phyloP scores from a whole-genome alignment of 2,329 filamentous ascomycete genomes.

The Cladosporium sp. region DNA sequence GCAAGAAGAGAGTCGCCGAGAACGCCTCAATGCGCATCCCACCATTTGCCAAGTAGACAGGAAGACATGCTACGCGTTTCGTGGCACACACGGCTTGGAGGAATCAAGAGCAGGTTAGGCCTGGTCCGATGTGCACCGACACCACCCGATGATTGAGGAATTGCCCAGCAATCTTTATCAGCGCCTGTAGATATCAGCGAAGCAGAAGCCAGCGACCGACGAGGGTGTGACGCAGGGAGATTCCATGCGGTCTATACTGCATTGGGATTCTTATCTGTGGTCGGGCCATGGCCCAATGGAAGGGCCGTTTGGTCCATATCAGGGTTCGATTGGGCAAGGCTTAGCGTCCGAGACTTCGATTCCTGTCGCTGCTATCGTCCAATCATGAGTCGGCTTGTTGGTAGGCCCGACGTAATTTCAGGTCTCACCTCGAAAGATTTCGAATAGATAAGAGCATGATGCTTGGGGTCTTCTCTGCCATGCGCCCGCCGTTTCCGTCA shows the following conservation, averaged over 20 bases:
- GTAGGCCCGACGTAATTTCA: constrained; percentile 8
- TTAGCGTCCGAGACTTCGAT: neutral
- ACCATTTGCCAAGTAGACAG: neutral
- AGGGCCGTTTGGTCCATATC: neutral
- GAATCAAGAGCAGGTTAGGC: neutral
- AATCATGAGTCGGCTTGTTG: neutral
- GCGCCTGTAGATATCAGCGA: neutral
- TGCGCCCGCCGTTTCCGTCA: constrained; percentile 3
- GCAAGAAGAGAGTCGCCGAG: too few relatives aligned
- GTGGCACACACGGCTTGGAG: neutral
- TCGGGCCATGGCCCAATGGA: neutral
- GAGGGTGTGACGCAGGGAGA: constrained; percentile 5
- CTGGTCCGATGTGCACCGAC: neutral
- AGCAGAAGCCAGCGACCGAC: neutral
- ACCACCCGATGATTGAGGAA: constrained; percentile 5
- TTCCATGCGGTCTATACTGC: neutral
- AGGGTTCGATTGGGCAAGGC: neutral
- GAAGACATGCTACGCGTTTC: neutral
- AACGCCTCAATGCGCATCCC: too few relatives aligned
- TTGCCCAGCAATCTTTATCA: constrained; percentile 3
- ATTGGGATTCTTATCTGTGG: constrained; percentile 2
- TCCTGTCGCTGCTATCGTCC: neutral
- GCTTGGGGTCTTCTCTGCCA: constrained; percentile 3
- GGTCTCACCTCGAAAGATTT: neutral
- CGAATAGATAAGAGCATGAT: neutral